A percentile compares a stretch with the other conserved stretches of the same genome.
These are phyloP conservation scores for Cucurbita moschata DNA, from an alignment of 306 rosid genomes.

Conservation along the genomic window DNA sequence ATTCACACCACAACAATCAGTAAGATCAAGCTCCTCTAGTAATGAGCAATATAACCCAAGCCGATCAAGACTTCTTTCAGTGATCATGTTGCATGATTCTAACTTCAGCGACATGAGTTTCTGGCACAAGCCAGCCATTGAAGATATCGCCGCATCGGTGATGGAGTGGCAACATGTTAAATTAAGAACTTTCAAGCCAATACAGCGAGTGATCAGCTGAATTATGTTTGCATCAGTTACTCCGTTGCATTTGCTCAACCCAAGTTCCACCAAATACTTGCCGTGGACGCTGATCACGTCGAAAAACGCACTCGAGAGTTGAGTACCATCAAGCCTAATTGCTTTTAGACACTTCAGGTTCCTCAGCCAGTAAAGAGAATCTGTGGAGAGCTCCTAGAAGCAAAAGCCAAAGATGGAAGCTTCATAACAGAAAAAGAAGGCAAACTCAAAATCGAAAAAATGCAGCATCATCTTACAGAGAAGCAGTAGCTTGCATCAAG, in stretches of 20 bases:
- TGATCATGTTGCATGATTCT: slow-evolving; percentile 51
- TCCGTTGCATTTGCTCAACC: slow-evolving; percentile 57
- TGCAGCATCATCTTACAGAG: slow-evolving; percentile 24
- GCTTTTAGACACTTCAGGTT: slow-evolving; percentile 31
- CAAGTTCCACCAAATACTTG: slow-evolving; percentile 46
- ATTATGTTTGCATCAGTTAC: slow-evolving; percentile 35
- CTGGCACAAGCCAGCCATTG: slow-evolving; percentile 31
- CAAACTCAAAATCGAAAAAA: not conserved
- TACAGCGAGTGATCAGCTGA: slow-evolving; percentile 35
- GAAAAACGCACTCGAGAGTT: slow-evolving; percentile 31
- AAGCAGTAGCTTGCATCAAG: slow-evolving; percentile 33
- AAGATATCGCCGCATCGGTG: slow-evolving; percentile 36
- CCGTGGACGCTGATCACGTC: slow-evolving; percentile 27
- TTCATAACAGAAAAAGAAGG: not conserved
- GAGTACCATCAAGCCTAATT: slow-evolving; percentile 37
- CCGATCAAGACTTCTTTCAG: slow-evolving; percentile 28
- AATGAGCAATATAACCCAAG: slow-evolving; percentile 33
- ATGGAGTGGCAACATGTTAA: slow-evolving; percentile 48
- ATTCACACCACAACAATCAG: slow-evolving; percentile 48
- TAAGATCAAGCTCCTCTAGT: slow-evolving; percentile 54
- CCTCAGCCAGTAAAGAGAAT: slow-evolving; percentile 26
- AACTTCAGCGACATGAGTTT: slow-evolving; percentile 40
- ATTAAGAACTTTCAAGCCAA: slow-evolving; percentile 38
- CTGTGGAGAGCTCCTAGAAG: slow-evolving; percentile 30
- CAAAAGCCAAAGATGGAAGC: slow-evolving; percentile 10